Evolutionary conservation across 192 early-diverging fungal species (phyloP), one percentile per base, ranked within the genome.

Genomic region (Entophlyctis luteolus): DNA sequence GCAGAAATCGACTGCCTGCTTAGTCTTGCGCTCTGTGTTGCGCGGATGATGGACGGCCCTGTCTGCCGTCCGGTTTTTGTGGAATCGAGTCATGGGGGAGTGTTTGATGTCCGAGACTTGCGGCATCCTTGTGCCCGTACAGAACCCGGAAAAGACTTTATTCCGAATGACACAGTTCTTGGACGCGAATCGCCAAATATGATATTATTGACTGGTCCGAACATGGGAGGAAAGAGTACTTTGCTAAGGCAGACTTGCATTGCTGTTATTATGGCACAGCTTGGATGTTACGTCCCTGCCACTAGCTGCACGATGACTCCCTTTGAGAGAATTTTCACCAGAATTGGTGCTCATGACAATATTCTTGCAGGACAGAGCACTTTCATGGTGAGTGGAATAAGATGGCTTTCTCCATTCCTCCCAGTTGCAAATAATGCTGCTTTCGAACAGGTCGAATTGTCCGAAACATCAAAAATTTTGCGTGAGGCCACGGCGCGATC

Each of bases 161-260:
- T 99, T 39, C 94, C 97, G 37, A 99, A 99, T 79, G 94, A 99
- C 79, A 88, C 89, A 2, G 67, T 77, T 38, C 81, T 99, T 1
- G 93, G 93, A 4, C 83, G 84, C 1, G 81, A 77, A n/a, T 16
- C 22, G 5, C 66, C 85, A 35, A 88, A 79, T 58, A 86, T 98
- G 75, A 88, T 98, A 10, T 79, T 99, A 8, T 75, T 99, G 50
- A 98, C 97, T 0, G 97, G 97, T 23, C 95, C 97, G n/a, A 99
- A 99, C 74, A 98, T 98, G 93, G 97, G 95, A 71, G 97, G 97
- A 57, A 99, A 99, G 84, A 93, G 90, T 0, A 99, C 97, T 0
- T 80, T 99, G 18, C 82, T 98, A 55, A 86, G 97, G 32, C 95
- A 98, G 82, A 89, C 91, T 0, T 96, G 93, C 71, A 83, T 96